Conservation (phyloP, 169 alveolate species). For the Plasmodium coatneyi region DNA sequence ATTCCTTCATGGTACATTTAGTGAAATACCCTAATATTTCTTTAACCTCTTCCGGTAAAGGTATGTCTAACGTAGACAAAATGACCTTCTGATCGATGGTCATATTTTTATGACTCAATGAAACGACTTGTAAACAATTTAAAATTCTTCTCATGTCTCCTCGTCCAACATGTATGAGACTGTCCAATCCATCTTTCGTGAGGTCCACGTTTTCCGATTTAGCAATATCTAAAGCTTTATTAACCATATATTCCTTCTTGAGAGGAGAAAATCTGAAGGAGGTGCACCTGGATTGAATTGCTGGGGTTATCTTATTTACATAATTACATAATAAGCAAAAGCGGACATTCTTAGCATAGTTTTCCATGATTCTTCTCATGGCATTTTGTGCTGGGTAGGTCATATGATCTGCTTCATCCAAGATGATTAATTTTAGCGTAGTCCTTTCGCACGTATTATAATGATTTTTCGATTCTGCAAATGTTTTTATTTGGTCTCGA, state of each 20-base stretch:
- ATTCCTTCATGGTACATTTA: constrained; percentile 83
- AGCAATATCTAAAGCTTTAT: constrained; percentile 90
- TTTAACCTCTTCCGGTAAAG: constrained; percentile 90
- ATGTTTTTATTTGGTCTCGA: constrained; percentile 95
- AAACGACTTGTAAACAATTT: constrained; percentile 94
- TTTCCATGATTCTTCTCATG: constrained; percentile 98
- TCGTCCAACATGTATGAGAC: constrained; percentile 92
- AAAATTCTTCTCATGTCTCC: constrained; percentile 99
- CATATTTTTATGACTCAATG: constrained; percentile 84
- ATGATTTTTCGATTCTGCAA: constrained; percentile 90
- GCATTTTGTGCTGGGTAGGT: constrained; percentile 98
- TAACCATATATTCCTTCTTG: constrained; percentile 84
- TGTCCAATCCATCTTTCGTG: constrained; percentile 89
- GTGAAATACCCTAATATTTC: constrained; percentile 81
- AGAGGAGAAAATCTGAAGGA: constrained; percentile 95
- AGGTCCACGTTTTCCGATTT: constrained; percentile 88
- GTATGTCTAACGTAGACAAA: constrained; percentile 91
- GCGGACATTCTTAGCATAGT: constrained; percentile 95
- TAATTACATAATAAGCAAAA: constrained; percentile 98
- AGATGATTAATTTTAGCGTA: constrained; percentile 91
- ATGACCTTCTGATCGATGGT: constrained; percentile 85
- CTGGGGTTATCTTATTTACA: constrained; percentile 96
- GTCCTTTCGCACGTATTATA: constrained; percentile 79
- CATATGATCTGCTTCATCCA: constrained; percentile 99
- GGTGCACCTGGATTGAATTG: constrained; percentile 98